These are phyloP conservation scores for Hippophae tibetana DNA, from an alignment of 306 rosid species.

Conservation along the genomic window DNA sequence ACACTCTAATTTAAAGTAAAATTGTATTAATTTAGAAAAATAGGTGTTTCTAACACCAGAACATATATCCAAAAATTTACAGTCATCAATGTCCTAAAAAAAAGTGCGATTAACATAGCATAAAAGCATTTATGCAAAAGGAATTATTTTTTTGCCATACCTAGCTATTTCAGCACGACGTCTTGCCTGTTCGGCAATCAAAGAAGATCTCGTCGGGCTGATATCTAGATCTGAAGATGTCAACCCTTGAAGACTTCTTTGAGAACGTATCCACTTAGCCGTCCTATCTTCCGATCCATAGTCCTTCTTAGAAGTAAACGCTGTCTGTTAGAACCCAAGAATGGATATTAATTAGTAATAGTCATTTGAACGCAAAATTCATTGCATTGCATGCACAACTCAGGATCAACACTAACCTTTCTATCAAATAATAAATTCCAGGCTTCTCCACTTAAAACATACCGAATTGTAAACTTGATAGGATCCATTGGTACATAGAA, in stretches of 20 bases:
- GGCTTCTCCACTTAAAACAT: constrained; percentile 71
- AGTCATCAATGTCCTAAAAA: no score
- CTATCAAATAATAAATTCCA: constrained; percentile 70
- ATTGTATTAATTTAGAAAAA: no score
- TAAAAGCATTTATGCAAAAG: neutral
- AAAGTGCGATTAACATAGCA: neutral
- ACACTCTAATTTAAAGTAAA: no score
- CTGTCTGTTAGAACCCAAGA: constrained; percentile 50
- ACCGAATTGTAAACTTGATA: constrained; percentile 64
- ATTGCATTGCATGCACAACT: constrained; percentile 1
- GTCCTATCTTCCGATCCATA: constrained; percentile 67
- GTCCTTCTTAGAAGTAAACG: constrained; percentile 64
- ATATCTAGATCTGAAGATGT: constrained; percentile 26
- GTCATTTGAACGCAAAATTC: neutral
- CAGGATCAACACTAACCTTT: constrained; percentile 32
- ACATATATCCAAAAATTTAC: no score
- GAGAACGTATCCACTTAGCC: constrained; percentile 66
- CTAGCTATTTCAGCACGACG: constrained; percentile 69
- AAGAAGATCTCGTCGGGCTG: constrained; percentile 35
- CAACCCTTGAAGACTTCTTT: constrained; percentile 66
- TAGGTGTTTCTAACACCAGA: no score
- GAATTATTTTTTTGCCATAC: constrained; percentile 14
- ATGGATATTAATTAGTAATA: neutral
- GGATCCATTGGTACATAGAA: constrained; percentile 73
- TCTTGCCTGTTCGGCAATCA: constrained; percentile 57